Evolutionary conservation across 1,284 basidiomycete species (phyloP).

Genomic region (Cutaneotrichosporon daszewskae): DNA sequence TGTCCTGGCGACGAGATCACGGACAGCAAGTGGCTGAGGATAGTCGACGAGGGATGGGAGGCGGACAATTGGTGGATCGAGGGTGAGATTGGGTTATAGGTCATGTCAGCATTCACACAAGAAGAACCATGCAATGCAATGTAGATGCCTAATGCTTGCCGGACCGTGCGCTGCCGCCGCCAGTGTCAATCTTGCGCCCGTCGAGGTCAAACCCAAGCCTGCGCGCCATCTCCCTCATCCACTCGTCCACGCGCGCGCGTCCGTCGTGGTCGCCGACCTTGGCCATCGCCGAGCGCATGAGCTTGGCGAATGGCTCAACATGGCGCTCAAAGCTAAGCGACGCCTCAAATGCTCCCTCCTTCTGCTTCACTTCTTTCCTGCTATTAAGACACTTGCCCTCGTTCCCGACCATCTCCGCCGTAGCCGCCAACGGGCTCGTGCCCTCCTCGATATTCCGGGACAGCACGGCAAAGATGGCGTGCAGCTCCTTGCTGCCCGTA

Average conservation of each 20-base stretch:
- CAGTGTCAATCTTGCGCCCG: too few relatives aligned
- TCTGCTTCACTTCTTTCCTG: not conserved
- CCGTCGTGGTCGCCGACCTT: slow-evolving; percentile 26
- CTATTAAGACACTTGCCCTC: not conserved
- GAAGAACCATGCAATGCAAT: slow-evolving; percentile 6
- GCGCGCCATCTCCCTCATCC: slow-evolving; percentile 1
- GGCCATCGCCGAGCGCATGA: slow-evolving; percentile 23
- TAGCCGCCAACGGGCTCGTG: not conserved
- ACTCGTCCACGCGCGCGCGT: slow-evolving; percentile 1
- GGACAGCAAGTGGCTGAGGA: slow-evolving; percentile 53
- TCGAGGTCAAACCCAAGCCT: not conserved
- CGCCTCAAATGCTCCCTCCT: slow-evolving; percentile 1
- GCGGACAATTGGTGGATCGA: slow-evolving; percentile 50
- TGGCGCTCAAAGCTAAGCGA: slow-evolving; percentile 19
- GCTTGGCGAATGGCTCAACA: slow-evolving; percentile 30
- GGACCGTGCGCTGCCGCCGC: too few relatives aligned
- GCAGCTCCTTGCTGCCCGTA: slow-evolving; percentile 9
- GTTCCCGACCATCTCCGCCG: not conserved
- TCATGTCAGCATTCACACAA: not conserved
- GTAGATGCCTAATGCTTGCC: not conserved
- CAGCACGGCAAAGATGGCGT: slow-evolving; percentile 17
- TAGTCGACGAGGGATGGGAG: slow-evolving; percentile 76
- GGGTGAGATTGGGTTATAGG: slow-evolving; percentile 32
- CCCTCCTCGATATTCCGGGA: slow-evolving; percentile 9
- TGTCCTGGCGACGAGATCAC: slow-evolving; percentile 14